Conservation (phyloP, 352 stramenopile genomes). For the Phytophthora brassicae region DNA sequence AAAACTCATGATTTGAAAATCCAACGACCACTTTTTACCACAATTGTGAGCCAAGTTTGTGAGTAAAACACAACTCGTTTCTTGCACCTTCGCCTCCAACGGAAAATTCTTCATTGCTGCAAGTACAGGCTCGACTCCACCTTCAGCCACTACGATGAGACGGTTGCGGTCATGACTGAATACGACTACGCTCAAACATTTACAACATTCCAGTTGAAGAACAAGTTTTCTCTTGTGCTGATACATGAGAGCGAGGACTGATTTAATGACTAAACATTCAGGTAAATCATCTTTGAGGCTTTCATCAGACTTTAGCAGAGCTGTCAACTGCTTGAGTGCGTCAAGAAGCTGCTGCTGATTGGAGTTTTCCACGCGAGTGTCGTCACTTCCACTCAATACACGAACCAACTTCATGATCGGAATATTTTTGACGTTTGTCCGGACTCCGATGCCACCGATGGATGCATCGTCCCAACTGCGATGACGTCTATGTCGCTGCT, state of each 20-base stretch:
- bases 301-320: conserved; percentile 50
- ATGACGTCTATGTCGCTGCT: conserved; percentile 38
- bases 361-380: conserved; percentile 11
- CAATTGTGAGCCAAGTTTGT: conserved; percentile 89
- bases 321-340: conserved; percentile 49
- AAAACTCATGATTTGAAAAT: not conserved
- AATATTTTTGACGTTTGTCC: conserved; percentile 48
- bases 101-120: conserved; percentile 63
- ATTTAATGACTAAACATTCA: conserved; percentile 59
- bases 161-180: conserved; percentile 82
- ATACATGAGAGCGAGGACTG: conserved; percentile 65
- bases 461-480: conserved; percentile 47
- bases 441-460: conserved; percentile 20
- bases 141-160: conserved; percentile 67
- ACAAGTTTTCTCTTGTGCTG: conserved; percentile 45
- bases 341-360: conserved; percentile 38
- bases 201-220: conserved; percentile 79
- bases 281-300: conserved; percentile 80
- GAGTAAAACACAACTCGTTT: conserved; percentile 71
- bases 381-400: conserved; percentile 30
- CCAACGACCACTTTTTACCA: conserved; percentile 34
- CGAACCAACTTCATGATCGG: conserved; percentile 44
- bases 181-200: conserved; percentile 73
- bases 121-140: conserved; percentile 57
- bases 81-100: conserved; percentile 63